Conservation (phyloP, 2,329 filamentous ascomycete species). For the Fusarium paranaense region DNA sequence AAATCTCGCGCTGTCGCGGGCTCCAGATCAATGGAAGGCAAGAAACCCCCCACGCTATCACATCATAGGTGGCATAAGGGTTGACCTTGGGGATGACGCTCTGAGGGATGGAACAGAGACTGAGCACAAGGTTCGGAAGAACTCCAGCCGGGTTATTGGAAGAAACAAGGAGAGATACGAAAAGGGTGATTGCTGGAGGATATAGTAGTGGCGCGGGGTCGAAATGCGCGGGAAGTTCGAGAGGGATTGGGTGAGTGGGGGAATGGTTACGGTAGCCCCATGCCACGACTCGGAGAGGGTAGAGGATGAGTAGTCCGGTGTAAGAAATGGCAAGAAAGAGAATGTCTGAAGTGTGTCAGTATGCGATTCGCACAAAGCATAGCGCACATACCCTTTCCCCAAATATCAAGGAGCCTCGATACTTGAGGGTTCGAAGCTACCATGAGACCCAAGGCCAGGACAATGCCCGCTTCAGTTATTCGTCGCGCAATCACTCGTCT, state of each 20-base stretch:
- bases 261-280: slow-evolving; percentile 59
- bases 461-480: slow-evolving; percentile 62
- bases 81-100: slow-evolving; percentile 75
- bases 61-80: slow-evolving; percentile 67
- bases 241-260: slow-evolving; percentile 53
- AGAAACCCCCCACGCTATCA: slow-evolving; percentile 83
- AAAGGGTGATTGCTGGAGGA: slow-evolving; percentile 79
- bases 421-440: slow-evolving; percentile 61
- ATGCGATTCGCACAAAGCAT: background rate
- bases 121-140: slow-evolving; percentile 84
- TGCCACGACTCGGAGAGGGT: slow-evolving; percentile 69
- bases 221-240: slow-evolving; percentile 78
- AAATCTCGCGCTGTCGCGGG: slow-evolving; percentile 22
- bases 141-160: slow-evolving; percentile 70
- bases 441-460: slow-evolving; percentile 61
- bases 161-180: slow-evolving; percentile 81
- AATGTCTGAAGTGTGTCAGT: slow-evolving; percentile 54
- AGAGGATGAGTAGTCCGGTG: slow-evolving; percentile 59
- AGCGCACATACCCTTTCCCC: slow-evolving; percentile 60
- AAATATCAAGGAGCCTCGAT: slow-evolving; percentile 57
- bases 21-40: slow-evolving; percentile 70
- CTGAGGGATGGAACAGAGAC: slow-evolving; percentile 80
- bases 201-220: slow-evolving; percentile 94
- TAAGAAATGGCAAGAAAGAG: slow-evolving; percentile 52
- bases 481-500: slow-evolving; percentile 66